Conservation (phyloP, 495 filamentous ascomycete genomes). For the Penicilliopsis zonata region DNA sequence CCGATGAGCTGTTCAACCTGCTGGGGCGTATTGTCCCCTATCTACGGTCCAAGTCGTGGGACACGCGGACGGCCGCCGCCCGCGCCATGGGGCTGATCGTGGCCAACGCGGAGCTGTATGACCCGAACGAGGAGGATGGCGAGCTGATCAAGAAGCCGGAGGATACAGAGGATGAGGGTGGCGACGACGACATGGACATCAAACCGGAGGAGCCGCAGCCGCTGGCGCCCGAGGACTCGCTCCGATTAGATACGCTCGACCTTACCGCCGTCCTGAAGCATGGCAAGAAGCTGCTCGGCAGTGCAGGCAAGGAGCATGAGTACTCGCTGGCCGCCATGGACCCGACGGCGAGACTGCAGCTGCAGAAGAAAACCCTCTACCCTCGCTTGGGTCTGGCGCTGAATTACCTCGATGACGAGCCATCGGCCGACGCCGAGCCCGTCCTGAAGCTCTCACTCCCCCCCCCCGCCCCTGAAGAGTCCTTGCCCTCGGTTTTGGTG, state of each 20-base stretch:
- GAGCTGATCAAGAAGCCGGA: slow-evolving; percentile 40
- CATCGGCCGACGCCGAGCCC: slow-evolving; percentile 53
- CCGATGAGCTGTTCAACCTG: slow-evolving; percentile 92
- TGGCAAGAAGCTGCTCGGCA: slow-evolving; percentile 72
- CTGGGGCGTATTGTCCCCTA: slow-evolving; percentile 93
- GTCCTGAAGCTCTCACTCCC: slow-evolving; percentile 31
- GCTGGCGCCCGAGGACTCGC: slow-evolving; percentile 36
- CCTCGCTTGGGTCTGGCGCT: slow-evolving; percentile 76
- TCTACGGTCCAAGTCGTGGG: slow-evolving; percentile 86
- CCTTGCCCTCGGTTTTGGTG: slow-evolving; percentile 18
- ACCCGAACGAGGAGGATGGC: slow-evolving; percentile 67
- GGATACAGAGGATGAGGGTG: slow-evolving; percentile 34
- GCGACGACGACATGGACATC: slow-evolving; percentile 33
- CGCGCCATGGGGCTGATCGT: slow-evolving; percentile 89
- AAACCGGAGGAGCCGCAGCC: slow-evolving; percentile 17
- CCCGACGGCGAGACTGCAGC: slow-evolving; percentile 62
- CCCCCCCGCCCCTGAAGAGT: slow-evolving; percentile 32
- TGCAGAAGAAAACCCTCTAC: slow-evolving; percentile 80
- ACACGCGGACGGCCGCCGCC: slow-evolving; percentile 81
- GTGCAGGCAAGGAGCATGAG: slow-evolving; percentile 71
- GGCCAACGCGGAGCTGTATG: slow-evolving; percentile 74
- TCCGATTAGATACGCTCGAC: slow-evolving; percentile 66
- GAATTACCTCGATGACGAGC: slow-evolving; percentile 73
- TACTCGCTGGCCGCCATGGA: slow-evolving; percentile 72
- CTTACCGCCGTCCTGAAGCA: slow-evolving; percentile 65